These are phyloP conservation scores for Solanum phureja DNA, from an alignment of 257 asterid genomes.

Conservation along the genomic window DNA sequence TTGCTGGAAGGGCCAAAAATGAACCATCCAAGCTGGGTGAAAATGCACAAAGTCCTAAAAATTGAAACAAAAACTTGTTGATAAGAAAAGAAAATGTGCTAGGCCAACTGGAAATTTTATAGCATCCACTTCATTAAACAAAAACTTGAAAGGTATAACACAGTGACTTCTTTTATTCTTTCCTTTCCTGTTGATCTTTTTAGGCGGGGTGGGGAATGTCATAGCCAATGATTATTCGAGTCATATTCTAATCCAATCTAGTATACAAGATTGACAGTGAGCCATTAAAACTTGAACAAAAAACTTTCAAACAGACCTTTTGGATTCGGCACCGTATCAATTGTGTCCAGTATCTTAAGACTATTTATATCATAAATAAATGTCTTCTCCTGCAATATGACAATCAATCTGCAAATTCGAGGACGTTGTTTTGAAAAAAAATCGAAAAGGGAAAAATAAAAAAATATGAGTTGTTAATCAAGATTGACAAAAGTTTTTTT, in stretches of 20 bases:
- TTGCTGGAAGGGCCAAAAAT: slow-evolving; percentile 90
- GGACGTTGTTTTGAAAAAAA: not conserved
- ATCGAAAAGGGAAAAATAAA: not conserved
- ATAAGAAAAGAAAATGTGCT: not conserved
- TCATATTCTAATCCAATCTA: not conserved
- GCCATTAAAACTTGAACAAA: not conserved
- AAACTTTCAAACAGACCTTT: slow-evolving; percentile 47
- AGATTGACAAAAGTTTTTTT: not conserved
- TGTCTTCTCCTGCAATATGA: slow-evolving; percentile 67
- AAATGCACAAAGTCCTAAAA: slow-evolving; percentile 85
- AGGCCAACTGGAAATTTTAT: not conserved
- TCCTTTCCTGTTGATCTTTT: not conserved
- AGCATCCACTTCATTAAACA: not conserved
- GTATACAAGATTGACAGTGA: not conserved
- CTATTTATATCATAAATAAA: slow-evolving; percentile 67
- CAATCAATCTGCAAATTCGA: slow-evolving; percentile 65
- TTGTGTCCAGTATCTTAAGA: slow-evolving; percentile 54
- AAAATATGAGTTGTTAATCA: not conserved
- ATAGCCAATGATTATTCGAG: not conserved
- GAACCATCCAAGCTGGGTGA: slow-evolving; percentile 60
- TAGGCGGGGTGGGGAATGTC: not conserved
- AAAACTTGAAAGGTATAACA: not conserved
- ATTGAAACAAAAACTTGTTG: slow-evolving; percentile 1
- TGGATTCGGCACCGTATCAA: slow-evolving; percentile 73
- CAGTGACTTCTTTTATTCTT: not conserved